These are phyloP conservation scores for Antarctomyces pellizariae DNA, from an alignment of 495 filamentous ascomycete genomes.

Conservation along the genomic window DNA sequence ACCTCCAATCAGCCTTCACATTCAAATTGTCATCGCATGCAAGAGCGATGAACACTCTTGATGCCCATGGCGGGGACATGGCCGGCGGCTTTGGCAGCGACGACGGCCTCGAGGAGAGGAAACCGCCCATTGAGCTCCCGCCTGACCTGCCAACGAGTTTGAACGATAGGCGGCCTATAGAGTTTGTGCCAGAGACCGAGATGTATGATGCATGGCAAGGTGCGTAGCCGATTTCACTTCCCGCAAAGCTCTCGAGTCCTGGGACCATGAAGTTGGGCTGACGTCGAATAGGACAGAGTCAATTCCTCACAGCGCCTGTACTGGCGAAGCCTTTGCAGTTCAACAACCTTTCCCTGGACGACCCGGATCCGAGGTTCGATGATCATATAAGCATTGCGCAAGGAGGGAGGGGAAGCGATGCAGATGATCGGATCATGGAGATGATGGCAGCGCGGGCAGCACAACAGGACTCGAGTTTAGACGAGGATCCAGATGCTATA, in stretches of 20 bases:
- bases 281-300: conserved; percentile 55
- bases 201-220: conserved; percentile 99
- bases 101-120: conserved; percentile 7
- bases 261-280: conserved; percentile 3
- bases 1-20: no score
- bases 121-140: conserved; percentile 27
- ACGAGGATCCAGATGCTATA: conserved; percentile 59
- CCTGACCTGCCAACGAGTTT: conserved; percentile 75
- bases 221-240: conserved; percentile 16
- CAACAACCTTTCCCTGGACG: conserved; percentile 56
- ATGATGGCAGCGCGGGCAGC: conserved; percentile 91
- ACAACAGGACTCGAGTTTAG: conserved; percentile 45
- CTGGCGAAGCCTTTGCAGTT: conserved; percentile 65
- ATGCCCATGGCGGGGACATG: conserved; percentile 20
- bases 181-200: conserved; percentile 58
- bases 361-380: conserved; percentile 40
- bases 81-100: conserved; percentile 15
- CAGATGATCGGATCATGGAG: conserved; percentile 69
- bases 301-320: conserved; percentile 72
- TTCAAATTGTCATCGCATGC: no score
- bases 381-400: conserved; percentile 33
- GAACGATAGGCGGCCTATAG: conserved; percentile 49
- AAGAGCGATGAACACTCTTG: conserved; percentile 36
- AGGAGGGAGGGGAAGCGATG: conserved; percentile 54
- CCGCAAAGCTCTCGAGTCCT: not conserved